Evolutionary conservation across 768 basidiomycete species (phyloP), one percentile per base, ranked within the genome.

Genomic region (Arthromyces matolae): DNA sequence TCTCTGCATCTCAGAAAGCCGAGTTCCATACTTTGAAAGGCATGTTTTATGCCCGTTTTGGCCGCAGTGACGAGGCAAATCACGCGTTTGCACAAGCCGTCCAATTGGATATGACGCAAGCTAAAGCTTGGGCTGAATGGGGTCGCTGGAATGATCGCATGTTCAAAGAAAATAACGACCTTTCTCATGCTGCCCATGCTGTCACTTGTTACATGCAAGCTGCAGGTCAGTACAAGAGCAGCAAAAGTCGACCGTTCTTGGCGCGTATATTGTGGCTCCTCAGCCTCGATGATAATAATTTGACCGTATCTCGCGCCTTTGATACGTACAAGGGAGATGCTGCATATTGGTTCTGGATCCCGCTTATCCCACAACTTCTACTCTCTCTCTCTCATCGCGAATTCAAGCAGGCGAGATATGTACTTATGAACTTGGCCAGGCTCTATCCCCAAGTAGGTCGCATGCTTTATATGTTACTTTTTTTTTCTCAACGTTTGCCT

Each of bases 91-190:
- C 90, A 7, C 90, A 91, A 68, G 96, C 96, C 25, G 91, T 97
- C 27, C 93, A 97, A 65, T 80, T 97, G 66, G 96, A 99, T 63
- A 88, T 96, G 80, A 75, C 74, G 39, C 86, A 97, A 64, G 84
- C 95, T 0, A 98, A 97, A 66, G 92, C 92, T 4, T 99, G 96
- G 96, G 93, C 93, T 1, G 93, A 97, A 62, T 99, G 94, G 95
- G 96, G 94, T 37, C 80, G 85, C 55, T 97, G 79, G 65, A 94
- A 89, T 55, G 96, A 99, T 65, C 81, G 81, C 32, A 81, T 93
- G 75, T 97, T 95, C 78, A 89, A 92, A 58, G 93, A 95, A 38
- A 71, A 78, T 28, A 72, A 56, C 39, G 89, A 93, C 33, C 75
- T 89, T 64, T 67, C 76, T 4, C 76, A 84, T 54, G 96, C 93